Evolutionary conservation across 1,139 yeast genomes (phyloP).

Genomic region (Yamadazyma triangularis): DNA sequence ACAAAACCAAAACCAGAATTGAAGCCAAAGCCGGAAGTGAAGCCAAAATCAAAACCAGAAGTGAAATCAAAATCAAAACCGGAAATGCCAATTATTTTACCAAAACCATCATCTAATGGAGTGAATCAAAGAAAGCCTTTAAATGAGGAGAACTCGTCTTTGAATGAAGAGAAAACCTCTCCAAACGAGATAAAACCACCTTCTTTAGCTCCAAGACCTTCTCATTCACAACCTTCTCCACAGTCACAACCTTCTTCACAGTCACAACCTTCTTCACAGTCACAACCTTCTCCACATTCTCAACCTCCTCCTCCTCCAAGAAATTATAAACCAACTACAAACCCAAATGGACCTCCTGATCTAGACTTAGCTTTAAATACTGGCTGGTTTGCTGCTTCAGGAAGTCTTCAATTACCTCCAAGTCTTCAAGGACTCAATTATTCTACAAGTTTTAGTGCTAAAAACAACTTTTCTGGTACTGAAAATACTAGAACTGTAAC

Average conservation of each 20-base stretch:
- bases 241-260: constrained; percentile 6
- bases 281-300: constrained; percentile 6
- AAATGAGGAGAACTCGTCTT: too few species aligned
- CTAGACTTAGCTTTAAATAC: constrained; percentile 38
- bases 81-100: constrained; percentile 1
- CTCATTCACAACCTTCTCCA: constrained; percentile 1
- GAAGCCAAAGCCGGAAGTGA: constrained; percentile 7
- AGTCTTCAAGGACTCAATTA: constrained; percentile 33
- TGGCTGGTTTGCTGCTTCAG: constrained; percentile 41
- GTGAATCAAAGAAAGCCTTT: too few species aligned
- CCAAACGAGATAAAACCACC: too few species aligned
- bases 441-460: constrained; percentile 15
- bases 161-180: too few species aligned
- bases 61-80: background rate
- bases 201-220: constrained; percentile 3
- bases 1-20: constrained; percentile 8
- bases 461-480: background rate
- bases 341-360: constrained; percentile 27
- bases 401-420: constrained; percentile 26
- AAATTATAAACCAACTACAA: constrained; percentile 17
- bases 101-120: constrained; percentile 4
- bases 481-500: constrained; percentile 18
- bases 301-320: constrained; percentile 26
- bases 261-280: constrained; percentile 3
- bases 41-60: constrained; percentile 7